Percentiles rank a stretch among this genome's conserved stretches.
Evolutionary conservation across 805 yeast genomes (phyloP).

Genomic region (Sugiyamaella boreocaroliniensis): DNA sequence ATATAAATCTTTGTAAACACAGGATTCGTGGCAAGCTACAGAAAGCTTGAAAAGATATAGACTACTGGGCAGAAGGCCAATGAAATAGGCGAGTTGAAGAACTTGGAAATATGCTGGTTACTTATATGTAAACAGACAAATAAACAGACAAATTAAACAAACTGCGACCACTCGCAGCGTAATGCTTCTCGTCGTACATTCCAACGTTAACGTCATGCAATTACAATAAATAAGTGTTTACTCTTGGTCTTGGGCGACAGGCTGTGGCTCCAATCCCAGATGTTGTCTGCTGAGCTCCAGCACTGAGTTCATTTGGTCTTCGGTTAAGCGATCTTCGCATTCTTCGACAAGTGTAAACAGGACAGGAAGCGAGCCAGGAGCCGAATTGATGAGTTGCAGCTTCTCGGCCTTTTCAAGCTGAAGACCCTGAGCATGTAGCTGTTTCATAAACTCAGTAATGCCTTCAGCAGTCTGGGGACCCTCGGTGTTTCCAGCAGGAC

Average conservation of each 20-base stretch:
- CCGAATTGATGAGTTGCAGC: constrained; percentile 71
- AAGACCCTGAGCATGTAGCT: constrained; percentile 38
- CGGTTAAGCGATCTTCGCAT: constrained; percentile 79
- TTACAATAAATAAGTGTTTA: not conserved
- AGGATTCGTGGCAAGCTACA: too few species aligned
- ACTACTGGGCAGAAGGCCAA: too few species aligned
- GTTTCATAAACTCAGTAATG: constrained; percentile 37
- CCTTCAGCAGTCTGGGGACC: constrained; percentile 30
- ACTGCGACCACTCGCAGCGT: too few species aligned
- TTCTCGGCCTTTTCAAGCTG: constrained; percentile 75
- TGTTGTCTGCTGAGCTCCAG: constrained; percentile 46
- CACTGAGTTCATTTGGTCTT: constrained; percentile 55
- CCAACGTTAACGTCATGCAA: too few species aligned
- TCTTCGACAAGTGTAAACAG: constrained; percentile 81
- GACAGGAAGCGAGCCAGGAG: constrained; percentile 75
- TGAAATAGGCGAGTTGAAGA: too few species aligned
- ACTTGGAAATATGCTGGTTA: too few species aligned
- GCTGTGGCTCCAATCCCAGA: constrained; percentile 28
- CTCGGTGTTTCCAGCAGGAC: constrained; percentile 34
- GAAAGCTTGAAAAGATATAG: too few species aligned
- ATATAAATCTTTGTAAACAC: too few species aligned
- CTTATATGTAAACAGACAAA: too few species aligned
- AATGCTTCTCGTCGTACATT: too few species aligned
- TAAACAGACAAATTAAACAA: too few species aligned
- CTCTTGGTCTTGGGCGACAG: constrained; percentile 21